These are phyloP conservation scores for Zygotorulaspora florentina DNA, from an alignment of 805 yeast species.

Conservation along the genomic window DNA sequence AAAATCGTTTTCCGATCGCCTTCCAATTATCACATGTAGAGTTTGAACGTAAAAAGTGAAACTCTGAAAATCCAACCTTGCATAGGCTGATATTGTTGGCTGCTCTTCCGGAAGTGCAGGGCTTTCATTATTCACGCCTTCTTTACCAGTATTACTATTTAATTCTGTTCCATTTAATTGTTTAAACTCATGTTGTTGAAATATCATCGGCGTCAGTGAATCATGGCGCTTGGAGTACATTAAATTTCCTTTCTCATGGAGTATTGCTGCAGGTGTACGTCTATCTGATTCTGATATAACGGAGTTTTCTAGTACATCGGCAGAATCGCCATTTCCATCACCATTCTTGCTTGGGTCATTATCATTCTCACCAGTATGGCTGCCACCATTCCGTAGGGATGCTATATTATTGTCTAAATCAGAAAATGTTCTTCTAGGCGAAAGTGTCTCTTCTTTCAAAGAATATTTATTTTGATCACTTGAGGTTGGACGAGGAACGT, in stretches of 20 bases:
- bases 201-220: constrained; percentile 30
- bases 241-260: constrained; percentile 21
- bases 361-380: neutral
- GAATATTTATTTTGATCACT: neutral
- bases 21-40: constrained; percentile 87
- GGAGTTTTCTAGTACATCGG: neutral
- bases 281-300: constrained; percentile 7
- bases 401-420: constrained; percentile 2
- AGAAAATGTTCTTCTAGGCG: constrained; percentile 7
- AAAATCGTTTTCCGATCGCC: constrained; percentile 72
- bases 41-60: constrained; percentile 96
- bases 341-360: neutral
- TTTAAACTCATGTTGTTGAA: constrained; percentile 21
- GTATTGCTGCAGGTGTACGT: constrained; percentile 25
- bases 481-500: neutral
- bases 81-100: constrained; percentile 48
- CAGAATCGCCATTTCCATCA: neutral
- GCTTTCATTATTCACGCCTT: constrained; percentile 2
- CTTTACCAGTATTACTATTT: constrained; percentile 1
- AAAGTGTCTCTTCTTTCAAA: constrained; percentile 7
- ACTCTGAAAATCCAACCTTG: constrained; percentile 82
- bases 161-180: constrained; percentile 1
- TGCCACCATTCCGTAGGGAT: neutral
- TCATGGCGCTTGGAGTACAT: constrained; percentile 22
- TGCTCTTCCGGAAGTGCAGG: constrained; percentile 26